phyloP scores from a whole-genome alignment of 169 alveolate genomes.

The Eimeria acervulina region DNA sequence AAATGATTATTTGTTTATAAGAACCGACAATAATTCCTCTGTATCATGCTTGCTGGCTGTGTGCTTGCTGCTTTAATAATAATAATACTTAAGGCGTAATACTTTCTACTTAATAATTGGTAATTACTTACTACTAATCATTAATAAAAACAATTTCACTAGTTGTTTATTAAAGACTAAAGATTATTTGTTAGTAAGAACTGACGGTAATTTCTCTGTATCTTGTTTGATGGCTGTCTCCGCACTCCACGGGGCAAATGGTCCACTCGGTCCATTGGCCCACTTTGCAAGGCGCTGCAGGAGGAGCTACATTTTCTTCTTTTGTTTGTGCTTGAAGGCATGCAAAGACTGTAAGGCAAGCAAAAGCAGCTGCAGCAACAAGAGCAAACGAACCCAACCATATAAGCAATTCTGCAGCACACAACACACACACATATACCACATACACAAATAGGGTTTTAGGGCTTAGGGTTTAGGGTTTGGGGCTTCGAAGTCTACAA shows the following conservation, averaged over 20 bases:
- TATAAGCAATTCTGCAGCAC: conserved; percentile 24
- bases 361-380: background rate
- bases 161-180: too few species aligned
- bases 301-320: background rate
- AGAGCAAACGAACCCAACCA: conserved; percentile 50
- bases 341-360: conserved; percentile 42
- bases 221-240: conserved; percentile 13
- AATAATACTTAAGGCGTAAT: too few species aligned
- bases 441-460: background rate
- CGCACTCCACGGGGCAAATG: conserved; percentile 38
- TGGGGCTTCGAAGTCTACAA: too few species aligned
- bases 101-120: too few species aligned
- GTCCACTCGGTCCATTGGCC: conserved; percentile 51
- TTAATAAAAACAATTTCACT: too few species aligned
- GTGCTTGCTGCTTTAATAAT: too few species aligned
- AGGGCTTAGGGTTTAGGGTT: background rate
- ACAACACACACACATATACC: background rate
- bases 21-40: too few species aligned
- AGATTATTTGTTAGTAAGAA: too few species aligned
- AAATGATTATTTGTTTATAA: too few species aligned
- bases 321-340: background rate
- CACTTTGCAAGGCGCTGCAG: background rate
- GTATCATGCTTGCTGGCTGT: too few species aligned
- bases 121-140: too few species aligned
- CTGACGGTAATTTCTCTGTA: conserved; percentile 5